Evolutionary conservation across 2,329 filamentous ascomycete species (phyloP).

Genomic region (Aspergillus bombycis): DNA sequence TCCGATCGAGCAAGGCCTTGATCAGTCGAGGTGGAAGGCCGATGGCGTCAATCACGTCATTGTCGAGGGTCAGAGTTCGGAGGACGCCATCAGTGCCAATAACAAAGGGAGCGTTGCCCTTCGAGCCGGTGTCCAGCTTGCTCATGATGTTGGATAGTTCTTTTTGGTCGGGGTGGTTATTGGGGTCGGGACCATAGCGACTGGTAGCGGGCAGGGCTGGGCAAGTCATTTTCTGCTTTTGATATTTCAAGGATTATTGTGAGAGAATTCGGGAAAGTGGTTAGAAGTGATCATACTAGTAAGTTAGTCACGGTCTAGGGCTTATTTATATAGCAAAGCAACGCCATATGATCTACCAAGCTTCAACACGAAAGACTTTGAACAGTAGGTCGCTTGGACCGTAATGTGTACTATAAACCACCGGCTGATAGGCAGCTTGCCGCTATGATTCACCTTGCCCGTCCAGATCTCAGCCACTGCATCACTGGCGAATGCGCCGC

Average conservation of each 20-base stretch:
- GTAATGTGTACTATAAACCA: too few relatives aligned
- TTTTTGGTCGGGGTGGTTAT: conserved; percentile 16
- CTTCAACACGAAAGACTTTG: too few relatives aligned
- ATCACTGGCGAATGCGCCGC: neutral
- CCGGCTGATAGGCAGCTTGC: neutral
- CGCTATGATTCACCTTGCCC: neutral
- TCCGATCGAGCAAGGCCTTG: conserved; percentile 15
- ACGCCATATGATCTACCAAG: neutral
- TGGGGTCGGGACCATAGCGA: conserved; percentile 12
- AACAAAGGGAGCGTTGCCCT: neutral
- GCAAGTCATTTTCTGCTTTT: neutral
- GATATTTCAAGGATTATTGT: neutral
- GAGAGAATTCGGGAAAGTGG: neutral
- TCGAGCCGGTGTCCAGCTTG: neutral
- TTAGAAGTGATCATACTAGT: neutral
- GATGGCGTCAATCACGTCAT: conserved; percentile 13
- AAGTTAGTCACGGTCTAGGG: neutral
- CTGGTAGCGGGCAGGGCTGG: neutral
- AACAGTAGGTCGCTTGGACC: too few relatives aligned
- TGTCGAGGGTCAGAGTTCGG: conserved; percentile 9
- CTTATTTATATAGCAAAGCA: neutral
- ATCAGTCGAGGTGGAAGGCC: conserved; percentile 11
- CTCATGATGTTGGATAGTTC: conserved; percentile 7
- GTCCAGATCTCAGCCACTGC: neutral
- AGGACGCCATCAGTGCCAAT: conserved; percentile 11